Evolutionary conservation across 352 stramenopile species (phyloP).

Genomic region (Phytophthora tubulina): DNA sequence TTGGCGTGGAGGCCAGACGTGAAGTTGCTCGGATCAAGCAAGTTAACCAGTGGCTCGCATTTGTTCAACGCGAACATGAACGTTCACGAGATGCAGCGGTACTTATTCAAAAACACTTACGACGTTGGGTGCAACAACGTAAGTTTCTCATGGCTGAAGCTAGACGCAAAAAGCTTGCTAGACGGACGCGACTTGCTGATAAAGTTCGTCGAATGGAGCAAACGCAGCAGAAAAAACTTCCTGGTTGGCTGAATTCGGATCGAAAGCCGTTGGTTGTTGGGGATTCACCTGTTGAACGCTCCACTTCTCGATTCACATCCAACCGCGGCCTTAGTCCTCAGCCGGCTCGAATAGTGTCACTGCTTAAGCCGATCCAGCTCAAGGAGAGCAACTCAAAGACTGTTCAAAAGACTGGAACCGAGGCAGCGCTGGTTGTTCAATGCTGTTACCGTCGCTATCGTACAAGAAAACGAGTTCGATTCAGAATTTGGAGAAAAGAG

Average conservation of each 20-base stretch:
- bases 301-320: constrained; percentile 1
- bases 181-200: constrained; percentile 31
- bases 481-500: constrained; percentile 35
- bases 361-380: constrained; percentile 18
- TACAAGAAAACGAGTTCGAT: constrained; percentile 14
- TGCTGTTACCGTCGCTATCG: constrained; percentile 41
- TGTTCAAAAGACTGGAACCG: neutral
- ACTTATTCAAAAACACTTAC: constrained; percentile 60
- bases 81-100: constrained; percentile 32
- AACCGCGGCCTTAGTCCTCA: constrained; percentile 8
- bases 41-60: constrained; percentile 37
- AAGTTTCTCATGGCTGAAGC: constrained; percentile 44
- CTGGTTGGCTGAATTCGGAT: neutral
- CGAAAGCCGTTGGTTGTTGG: neutral
- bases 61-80: constrained; percentile 39
- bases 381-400: constrained; percentile 16
- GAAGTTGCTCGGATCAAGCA: constrained; percentile 26
- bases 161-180: constrained; percentile 44
- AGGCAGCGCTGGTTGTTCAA: constrained; percentile 39
- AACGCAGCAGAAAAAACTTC: neutral
- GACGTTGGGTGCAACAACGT: constrained; percentile 58
- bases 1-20: constrained; percentile 20
- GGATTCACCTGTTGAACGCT: constrained; percentile 2
- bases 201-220: constrained; percentile 33
- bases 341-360: constrained; percentile 16